These are phyloP conservation scores for Apiotrichum gracile DNA, from an alignment of 1,284 basidiomycete species.

Conservation along the genomic window DNA sequence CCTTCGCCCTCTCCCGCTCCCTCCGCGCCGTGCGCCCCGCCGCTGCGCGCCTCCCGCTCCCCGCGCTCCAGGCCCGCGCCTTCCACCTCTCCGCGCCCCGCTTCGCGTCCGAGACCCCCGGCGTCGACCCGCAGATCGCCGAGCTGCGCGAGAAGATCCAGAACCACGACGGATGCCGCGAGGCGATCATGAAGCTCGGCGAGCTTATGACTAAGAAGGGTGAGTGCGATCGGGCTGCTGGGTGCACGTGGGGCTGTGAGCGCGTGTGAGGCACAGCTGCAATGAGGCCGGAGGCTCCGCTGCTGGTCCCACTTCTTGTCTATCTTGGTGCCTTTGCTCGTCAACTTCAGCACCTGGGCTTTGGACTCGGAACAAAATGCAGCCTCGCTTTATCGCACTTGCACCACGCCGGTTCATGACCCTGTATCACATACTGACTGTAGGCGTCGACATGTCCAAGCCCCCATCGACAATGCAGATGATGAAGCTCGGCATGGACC, in stretches of 20 bases:
- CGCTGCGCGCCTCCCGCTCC: not conserved
- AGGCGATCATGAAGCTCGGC: constrained; percentile 29
- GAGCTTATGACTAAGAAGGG: constrained; percentile 37
- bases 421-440: too few relatives aligned
- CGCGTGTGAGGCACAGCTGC: not conserved
- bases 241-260: not conserved
- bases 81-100: constrained; percentile 22
- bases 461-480: constrained; percentile 31
- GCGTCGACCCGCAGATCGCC: constrained; percentile 29
- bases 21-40: constrained; percentile 1
- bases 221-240: constrained; percentile 8
- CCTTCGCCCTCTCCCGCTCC: constrained; percentile 1
- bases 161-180: constrained; percentile 30
- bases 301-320: too few relatives aligned
- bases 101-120: constrained; percentile 21
- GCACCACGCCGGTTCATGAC: too few relatives aligned
- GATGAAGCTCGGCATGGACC: constrained; percentile 38
- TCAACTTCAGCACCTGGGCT: too few relatives aligned
- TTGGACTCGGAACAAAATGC: too few relatives aligned
- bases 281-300: too few relatives aligned
- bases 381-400: too few relatives aligned
- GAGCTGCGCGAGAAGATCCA: constrained; percentile 33
- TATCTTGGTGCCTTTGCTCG: too few relatives aligned
- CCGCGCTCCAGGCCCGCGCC: not conserved
- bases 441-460: constrained; percentile 34